Base-by-base conservation (phyloP, 345 rosid genomes). In the Dipteronia sinensis region DNA sequence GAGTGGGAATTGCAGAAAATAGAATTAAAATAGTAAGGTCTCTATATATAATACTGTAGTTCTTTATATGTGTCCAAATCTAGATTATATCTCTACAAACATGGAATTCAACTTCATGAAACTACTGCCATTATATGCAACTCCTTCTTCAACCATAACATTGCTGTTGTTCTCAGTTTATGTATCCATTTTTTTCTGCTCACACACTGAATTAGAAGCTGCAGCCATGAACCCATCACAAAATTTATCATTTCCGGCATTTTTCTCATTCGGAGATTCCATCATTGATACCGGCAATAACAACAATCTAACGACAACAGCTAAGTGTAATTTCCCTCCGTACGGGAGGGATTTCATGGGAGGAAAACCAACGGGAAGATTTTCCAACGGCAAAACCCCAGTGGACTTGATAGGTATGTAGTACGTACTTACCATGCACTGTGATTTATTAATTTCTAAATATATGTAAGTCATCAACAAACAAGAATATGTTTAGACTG, bases 281-380 rank as follows among this genome's bases (percentile, higher is more conserved):
- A 84, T 86, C 31, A 74, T 86, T 7, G 89, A 86, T 61, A 75
- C 85, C 0, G 87, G 89, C 65, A 86, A 77, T 44, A 86, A 78
- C 62, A 84, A 84, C 75, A 3, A 80, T 65, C 80, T 80, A 7
- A 4, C 0, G 4, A 69, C 87, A 2, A 15, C 62, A n/a, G 10
- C 64, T 10, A 86, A 70, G 62, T 76, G 80, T 71, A 82, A 86
- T 34, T 84, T 80, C 63, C 78, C n/a, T 44, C 87, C 87, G 0
- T 80, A 86, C 15, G 87, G 87, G 7, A 67, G 44, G 51, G 82
- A 86, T 29, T 86, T 86, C 66, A 64, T 62, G 42, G 80, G 20
- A 6, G 73, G 73, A 42, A 34, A 9, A 34, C 77, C 85, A 8
- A 79, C 89, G 0, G 89, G 85, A 68, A 69, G 89, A 71, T 86